phyloP scores from a whole-genome alignment of 2,329 filamentous ascomycete species.

The Talaromyces piceae region DNA sequence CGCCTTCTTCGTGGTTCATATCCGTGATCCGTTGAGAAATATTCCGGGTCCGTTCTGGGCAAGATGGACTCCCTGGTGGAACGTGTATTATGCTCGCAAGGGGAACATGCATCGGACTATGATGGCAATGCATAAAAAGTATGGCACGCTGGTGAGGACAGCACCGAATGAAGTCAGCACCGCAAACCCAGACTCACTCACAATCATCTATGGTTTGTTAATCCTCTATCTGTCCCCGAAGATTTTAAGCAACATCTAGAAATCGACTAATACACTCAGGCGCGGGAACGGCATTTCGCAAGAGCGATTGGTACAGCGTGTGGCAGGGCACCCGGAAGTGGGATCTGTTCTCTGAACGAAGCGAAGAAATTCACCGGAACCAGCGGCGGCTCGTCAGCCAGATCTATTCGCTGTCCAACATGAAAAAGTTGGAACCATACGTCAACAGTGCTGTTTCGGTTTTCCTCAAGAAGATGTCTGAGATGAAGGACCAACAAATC shows the following conservation, averaged over 20 bases:
- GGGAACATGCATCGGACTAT: background rate
- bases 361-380: constrained; percentile 29
- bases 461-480: constrained; percentile 27
- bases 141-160: background rate
- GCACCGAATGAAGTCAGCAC: background rate
- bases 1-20: background rate
- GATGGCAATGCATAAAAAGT: background rate
- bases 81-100: constrained; percentile 1
- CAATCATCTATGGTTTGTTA: background rate
- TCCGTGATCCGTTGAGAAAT: background rate
- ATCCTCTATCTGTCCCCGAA: background rate
- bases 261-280: constrained; percentile 6
- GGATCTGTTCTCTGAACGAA: constrained; percentile 33
- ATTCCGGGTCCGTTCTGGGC: constrained; percentile 2
- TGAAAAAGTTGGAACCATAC: constrained; percentile 33
- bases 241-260: background rate
- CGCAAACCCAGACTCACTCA: background rate
- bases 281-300: constrained; percentile 35
- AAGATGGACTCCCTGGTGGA: background rate
- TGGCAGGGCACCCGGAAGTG: constrained; percentile 34
- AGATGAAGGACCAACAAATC: constrained; percentile 12
- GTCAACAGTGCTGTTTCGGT: constrained; percentile 30
- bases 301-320: constrained; percentile 35
- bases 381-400: constrained; percentile 27
- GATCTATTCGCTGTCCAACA: constrained; percentile 29